Evolutionary conservation across 768 basidiomycete species (phyloP), one percentile per base, ranked within the genome.

Genomic region (Russula virescens): DNA sequence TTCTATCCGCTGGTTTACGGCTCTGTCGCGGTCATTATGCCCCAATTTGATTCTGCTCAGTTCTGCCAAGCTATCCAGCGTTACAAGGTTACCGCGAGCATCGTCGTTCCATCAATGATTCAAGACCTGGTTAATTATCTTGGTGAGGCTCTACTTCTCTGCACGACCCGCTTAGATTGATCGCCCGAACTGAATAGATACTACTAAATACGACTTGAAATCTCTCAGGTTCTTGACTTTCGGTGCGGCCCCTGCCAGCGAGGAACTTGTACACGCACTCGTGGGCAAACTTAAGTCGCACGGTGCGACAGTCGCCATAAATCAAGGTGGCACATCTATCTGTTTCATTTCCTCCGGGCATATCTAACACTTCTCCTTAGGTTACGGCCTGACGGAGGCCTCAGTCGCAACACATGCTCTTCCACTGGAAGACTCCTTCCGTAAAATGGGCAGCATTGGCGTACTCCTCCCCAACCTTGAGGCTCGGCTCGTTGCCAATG

Each of bases 61-160:
- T 91, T 90, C 68, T 87, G 89, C 64, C 75, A 78, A 13, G 76
- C 81, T 53, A 81, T 96, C 51, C 78, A 86, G 65, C 79, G 77
- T 55, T 89, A 89, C 76, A 81, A 76, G 55, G 80, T 85, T 28
- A 86, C 87, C 0, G 62, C 76, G 1, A 62, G 81, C 0, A 73
- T 88, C 0, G 75, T 91, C 51, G 91, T 91, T 1, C 94, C 94
- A 1, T 92, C 94, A 0, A 84, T 97, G n/a, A 74, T 94, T 14
- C 84, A 96, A 16, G 80, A 83, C 1, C 77, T 97, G 46, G 75
- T 85, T 2, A 82, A 87, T 63, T 86, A 89, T 66, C 82, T 84
- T 14, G 85, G 84, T 83, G 73, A 35, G 83, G 72, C 58, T 5
- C 35, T 19, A 42, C 25, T 31, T 25, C 21, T 19, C 48, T 51